phyloP scores from a whole-genome alignment of 352 stramenopile species.

The Thalassiosira mediterranea region DNA sequence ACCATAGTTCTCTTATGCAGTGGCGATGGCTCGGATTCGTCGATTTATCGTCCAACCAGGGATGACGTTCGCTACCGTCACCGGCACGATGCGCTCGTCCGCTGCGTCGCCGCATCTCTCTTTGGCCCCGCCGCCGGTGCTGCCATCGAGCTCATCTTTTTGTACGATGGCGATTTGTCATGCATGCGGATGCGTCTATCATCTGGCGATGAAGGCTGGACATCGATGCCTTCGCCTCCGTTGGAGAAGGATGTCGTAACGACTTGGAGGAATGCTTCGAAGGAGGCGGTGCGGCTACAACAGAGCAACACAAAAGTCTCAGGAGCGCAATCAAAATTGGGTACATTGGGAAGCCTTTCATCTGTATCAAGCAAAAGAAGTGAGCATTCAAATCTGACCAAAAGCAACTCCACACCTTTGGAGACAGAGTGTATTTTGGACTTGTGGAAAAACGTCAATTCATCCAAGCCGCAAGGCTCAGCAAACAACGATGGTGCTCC shows the following conservation, averaged over 20 bases:
- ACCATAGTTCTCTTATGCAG: slow-evolving; percentile 63
- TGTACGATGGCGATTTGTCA: slow-evolving; percentile 69
- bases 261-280: slow-evolving; percentile 59
- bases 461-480: neutral
- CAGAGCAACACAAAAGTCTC: neutral
- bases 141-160: slow-evolving; percentile 54
- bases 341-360: slow-evolving; percentile 5
- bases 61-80: slow-evolving; percentile 76
- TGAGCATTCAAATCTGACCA: neutral
- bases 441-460: slow-evolving; percentile 7
- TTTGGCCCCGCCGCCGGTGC: slow-evolving; percentile 39
- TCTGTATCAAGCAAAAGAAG: neutral
- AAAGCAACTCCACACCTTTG: neutral
- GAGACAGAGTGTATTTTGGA: slow-evolving; percentile 29
- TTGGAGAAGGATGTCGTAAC: slow-evolving; percentile 62
- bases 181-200: slow-evolving; percentile 53
- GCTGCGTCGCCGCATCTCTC: slow-evolving; percentile 66
- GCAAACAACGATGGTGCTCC: neutral
- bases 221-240: neutral
- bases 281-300: slow-evolving; percentile 23
- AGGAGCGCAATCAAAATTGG: slow-evolving; percentile 1
- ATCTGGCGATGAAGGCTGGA: neutral
- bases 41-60: slow-evolving; percentile 59
- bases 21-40: slow-evolving; percentile 51
- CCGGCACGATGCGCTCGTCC: slow-evolving; percentile 72